These are phyloP conservation scores for Ustilago lituana DNA, from an alignment of 1,284 basidiomycete species.

Conservation along the genomic window DNA sequence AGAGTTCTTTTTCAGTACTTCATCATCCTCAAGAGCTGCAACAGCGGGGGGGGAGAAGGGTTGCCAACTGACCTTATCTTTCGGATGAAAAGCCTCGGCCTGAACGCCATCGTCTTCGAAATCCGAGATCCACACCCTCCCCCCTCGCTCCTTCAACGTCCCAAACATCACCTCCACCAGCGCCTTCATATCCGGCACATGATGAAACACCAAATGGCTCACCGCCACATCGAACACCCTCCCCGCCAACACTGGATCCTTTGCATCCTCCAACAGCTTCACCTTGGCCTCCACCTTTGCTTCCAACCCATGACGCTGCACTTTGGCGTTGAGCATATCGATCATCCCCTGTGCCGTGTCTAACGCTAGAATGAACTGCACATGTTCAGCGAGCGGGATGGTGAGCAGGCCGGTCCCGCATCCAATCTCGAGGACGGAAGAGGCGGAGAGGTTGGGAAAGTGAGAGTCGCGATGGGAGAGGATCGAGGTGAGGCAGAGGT, in stretches of 20 bases:
- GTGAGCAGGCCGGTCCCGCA: constrained; percentile 45
- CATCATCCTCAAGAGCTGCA: not conserved
- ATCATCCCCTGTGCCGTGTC: constrained; percentile 45
- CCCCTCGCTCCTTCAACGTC: constrained; percentile 10
- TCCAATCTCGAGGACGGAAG: constrained; percentile 35
- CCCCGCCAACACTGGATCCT: constrained; percentile 27
- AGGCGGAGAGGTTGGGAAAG: constrained; percentile 10
- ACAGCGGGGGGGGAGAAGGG: too few species aligned
- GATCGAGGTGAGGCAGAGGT: constrained; percentile 26
- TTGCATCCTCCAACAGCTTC: constrained; percentile 31
- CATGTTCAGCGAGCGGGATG: constrained; percentile 26
- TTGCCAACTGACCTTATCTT: constrained; percentile 25
- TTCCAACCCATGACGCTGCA: not conserved
- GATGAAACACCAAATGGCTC: constrained; percentile 49
- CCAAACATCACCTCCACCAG: constrained; percentile 32
- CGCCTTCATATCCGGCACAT: constrained; percentile 33
- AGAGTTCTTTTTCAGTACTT: not conserved
- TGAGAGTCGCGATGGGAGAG: constrained; percentile 4
- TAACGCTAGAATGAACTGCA: constrained; percentile 17
- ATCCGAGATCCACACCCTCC: constrained; percentile 36
- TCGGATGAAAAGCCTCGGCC: constrained; percentile 43
- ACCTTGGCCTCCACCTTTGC: constrained; percentile 24
- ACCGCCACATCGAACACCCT: constrained; percentile 29
- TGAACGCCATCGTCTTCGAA: constrained; percentile 36
- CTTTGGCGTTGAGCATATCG: constrained; percentile 37